Conservation (phyloP, 768 basidiomycete genomes). For the Epithele typhae region DNA sequence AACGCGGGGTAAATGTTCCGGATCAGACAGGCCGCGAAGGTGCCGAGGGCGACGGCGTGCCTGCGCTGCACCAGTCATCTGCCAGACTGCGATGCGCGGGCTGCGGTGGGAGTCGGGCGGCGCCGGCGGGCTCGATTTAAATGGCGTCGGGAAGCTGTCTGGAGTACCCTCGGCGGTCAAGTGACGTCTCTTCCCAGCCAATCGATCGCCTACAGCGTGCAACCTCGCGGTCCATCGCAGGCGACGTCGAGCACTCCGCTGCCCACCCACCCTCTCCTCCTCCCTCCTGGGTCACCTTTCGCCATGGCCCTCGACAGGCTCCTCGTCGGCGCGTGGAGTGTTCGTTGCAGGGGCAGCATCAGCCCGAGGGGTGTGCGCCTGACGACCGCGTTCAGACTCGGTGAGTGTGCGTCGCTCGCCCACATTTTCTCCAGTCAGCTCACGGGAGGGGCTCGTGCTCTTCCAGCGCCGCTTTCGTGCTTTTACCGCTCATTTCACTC, state of each 20-base stretch:
- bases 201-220: conserved; percentile 15
- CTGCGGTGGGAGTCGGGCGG: too few relatives aligned
- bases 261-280: background rate
- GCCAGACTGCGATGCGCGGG: too few relatives aligned
- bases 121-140: too few relatives aligned
- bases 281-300: conserved; percentile 4
- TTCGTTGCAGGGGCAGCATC: conserved; percentile 3
- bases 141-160: background rate
- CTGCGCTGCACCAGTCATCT: too few relatives aligned
- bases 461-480: conserved; percentile 11
- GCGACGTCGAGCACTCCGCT: background rate
- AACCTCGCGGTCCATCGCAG: background rate
- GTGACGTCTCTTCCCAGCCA: conserved; percentile 12
- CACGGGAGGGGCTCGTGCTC: too few relatives aligned
- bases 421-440: too few relatives aligned
- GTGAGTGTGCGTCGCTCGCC: too few relatives aligned
- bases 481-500: conserved; percentile 13
- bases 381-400: too few relatives aligned
- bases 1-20: conserved; percentile 9
- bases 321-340: conserved; percentile 11
- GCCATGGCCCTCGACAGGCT: conserved; percentile 14
- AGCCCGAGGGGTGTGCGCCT: too few relatives aligned
- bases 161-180: conserved; percentile 9
- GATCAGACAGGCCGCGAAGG: conserved; percentile 8
- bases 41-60: conserved; percentile 1